Evolutionary conservation across 1,284 basidiomycete species (phyloP).

Genomic region (Volvariella volvacea): DNA sequence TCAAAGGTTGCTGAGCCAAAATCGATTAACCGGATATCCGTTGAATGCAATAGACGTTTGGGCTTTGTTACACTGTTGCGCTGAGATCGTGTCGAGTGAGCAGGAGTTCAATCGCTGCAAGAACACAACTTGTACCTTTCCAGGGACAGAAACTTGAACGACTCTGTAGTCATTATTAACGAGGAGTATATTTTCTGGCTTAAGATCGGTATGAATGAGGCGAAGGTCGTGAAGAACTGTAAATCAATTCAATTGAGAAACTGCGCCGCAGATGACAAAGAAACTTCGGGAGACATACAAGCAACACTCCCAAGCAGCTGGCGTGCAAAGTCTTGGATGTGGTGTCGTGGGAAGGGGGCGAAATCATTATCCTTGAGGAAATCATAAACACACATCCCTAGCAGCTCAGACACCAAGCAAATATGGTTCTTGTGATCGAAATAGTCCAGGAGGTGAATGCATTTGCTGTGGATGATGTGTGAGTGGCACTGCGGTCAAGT

Average conservation of each 20-base stretch:
- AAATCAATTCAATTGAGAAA: conserved; percentile 9
- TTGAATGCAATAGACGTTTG: conserved; percentile 78
- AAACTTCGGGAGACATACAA: conserved; percentile 52
- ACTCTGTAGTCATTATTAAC: conserved; percentile 78
- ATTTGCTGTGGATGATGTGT: conserved; percentile 64
- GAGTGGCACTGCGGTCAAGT: conserved; percentile 9
- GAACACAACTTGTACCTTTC: conserved; percentile 39
- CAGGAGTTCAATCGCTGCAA: conserved; percentile 6
- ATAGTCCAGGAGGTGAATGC: conserved; percentile 91
- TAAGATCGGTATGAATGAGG: conserved; percentile 96
- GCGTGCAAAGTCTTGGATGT: conserved; percentile 94
- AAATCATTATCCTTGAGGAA: conserved; percentile 99
- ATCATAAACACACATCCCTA: conserved; percentile 98
- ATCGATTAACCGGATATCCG: conserved; percentile 95
- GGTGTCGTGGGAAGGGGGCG: conserved; percentile 90
- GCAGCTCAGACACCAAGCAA: conserved; percentile 93
- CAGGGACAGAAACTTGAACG: conserved; percentile 47
- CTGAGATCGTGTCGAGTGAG: conserved; percentile 26
- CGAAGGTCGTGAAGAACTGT: conserved; percentile 88
- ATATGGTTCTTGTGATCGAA: conserved; percentile 99
- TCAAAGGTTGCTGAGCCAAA: conserved; percentile 99
- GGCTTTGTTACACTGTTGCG: conserved; percentile 52
- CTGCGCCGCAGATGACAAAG: conserved; percentile 3
- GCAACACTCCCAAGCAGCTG: conserved; percentile 92
- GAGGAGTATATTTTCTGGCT: conserved; percentile 97